Conservation (phyloP, 148 eudicot genomes). For the Talinum fruticosum region DNA sequence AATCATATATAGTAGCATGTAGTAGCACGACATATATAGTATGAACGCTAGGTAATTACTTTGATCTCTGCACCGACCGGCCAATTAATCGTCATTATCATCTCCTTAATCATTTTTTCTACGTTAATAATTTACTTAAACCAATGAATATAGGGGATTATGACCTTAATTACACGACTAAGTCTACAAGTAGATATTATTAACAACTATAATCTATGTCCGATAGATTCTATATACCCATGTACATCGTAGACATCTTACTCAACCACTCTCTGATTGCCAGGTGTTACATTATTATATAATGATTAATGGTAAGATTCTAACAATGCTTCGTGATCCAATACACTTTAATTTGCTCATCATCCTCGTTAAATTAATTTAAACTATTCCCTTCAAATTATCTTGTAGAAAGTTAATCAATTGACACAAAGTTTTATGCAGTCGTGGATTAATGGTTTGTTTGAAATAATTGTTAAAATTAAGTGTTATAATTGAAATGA, state of each 20-base stretch:
- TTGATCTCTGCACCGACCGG: constrained; percentile 16
- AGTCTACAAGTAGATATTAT: neutral
- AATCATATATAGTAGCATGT: constrained; percentile 6
- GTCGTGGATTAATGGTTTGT: no score
- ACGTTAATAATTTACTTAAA: neutral
- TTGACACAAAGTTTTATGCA: no score
- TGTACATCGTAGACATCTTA: neutral
- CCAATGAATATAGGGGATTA: constrained; percentile 5
- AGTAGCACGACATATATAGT: constrained; percentile 7
- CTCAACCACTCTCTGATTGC: neutral
- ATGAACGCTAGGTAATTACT: constrained; percentile 18
- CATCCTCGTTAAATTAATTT: neutral
- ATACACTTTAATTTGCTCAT: neutral
- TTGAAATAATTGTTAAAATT: no score
- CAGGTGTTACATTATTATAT: neutral
- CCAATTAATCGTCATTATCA: neutral
- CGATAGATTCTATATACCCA: constrained; percentile 1
- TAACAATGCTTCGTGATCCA: neutral
- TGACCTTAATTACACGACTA: neutral
- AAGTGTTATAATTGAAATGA: no score
- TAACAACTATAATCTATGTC: neutral
- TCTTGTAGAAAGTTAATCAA: neutral
- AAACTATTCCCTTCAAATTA: neutral
- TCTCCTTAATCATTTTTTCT: neutral
- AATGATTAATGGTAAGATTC: neutral